Base-by-base conservation (phyloP, 805 yeast genomes). In the Candida koratica region DNA sequence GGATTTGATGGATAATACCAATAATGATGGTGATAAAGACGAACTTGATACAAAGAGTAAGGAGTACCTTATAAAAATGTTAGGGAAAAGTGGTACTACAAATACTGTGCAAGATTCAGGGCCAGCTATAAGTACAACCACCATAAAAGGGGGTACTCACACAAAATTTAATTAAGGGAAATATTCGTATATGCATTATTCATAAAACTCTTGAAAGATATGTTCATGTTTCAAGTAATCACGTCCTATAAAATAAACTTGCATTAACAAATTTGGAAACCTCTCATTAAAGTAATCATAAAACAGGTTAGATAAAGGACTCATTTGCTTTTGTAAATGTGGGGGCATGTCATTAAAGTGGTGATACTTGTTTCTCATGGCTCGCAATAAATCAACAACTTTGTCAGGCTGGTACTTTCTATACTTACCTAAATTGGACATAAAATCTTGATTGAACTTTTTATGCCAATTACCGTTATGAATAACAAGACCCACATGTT, bases 361-460 rank as follows among this genome's bases (percentile, higher is more conserved):
- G 57, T 93, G 97, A 52, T 86, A 82, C 58, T 93, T 93, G 63
- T 93, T 93, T 49, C 99, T 71, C 47, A 93, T 59, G 0, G 96
- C 96, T 40, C 99, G 68, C 40, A 93, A 60, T 34, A 93, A 61
- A 56, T 93, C 98, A 79, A 88, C 77, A 30, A 93, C 60, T 48
- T 79, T 84, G 39, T 73, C 77, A 0, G 83, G 74, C 45, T 82
- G 81, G 56, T 93, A 93, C 57, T 87, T 89, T 48, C 99, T 73
- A 56, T 87, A 93, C 53, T 85, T 86, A 13, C 95, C 96, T 45
- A 93, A 67, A 52, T 90, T 88, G 19, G 81, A 84, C 64, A 85
- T 70, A 51, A 90, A 84, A 11, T 68, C 63, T n/a, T 62, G 53
- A 50, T 87, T 94, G 55, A 93, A 81, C 47, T 73, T 73, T 10